Evolutionary conservation across 2,329 filamentous ascomycete genomes (phyloP).

Genomic region (Fonsecaea nubica): DNA sequence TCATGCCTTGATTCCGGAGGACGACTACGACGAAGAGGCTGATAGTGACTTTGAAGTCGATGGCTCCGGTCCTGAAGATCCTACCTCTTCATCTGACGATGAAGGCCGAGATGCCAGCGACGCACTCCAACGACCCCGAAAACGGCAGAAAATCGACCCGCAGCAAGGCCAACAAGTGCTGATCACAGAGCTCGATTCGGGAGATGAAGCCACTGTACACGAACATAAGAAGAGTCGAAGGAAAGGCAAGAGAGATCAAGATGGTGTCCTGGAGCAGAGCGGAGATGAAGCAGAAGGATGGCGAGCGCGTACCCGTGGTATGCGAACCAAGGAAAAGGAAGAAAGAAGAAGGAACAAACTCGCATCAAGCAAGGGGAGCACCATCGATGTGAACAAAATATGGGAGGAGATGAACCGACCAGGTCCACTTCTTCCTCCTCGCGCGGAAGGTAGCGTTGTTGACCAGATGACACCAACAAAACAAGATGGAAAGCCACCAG

Average conservation of each 20-base stretch:
- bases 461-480: constrained; percentile 26
- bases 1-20: constrained; percentile 26
- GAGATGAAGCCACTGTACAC: constrained; percentile 63
- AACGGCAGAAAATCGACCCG: constrained; percentile 35
- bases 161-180: constrained; percentile 37
- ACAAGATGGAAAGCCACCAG: background rate
- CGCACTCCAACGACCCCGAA: constrained; percentile 22
- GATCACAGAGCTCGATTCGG: constrained; percentile 57
- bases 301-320: constrained; percentile 59
- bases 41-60: constrained; percentile 40
- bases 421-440: constrained; percentile 32
- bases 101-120: constrained; percentile 21
- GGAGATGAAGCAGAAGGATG: constrained; percentile 42
- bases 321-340: constrained; percentile 57
- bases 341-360: constrained; percentile 57
- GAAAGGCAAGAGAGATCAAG: constrained; percentile 49
- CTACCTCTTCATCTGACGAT: constrained; percentile 29
- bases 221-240: constrained; percentile 49
- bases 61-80: constrained; percentile 23
- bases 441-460: constrained; percentile 26
- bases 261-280: constrained; percentile 44
- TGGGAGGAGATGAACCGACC: constrained; percentile 60
- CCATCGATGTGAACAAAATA: constrained; percentile 61
- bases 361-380: constrained; percentile 57
- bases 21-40: constrained; percentile 41